phyloP scores from a whole-genome alignment of 2,329 filamentous ascomycete genomes.

The Phaeosphaeriaceae sp. region DNA sequence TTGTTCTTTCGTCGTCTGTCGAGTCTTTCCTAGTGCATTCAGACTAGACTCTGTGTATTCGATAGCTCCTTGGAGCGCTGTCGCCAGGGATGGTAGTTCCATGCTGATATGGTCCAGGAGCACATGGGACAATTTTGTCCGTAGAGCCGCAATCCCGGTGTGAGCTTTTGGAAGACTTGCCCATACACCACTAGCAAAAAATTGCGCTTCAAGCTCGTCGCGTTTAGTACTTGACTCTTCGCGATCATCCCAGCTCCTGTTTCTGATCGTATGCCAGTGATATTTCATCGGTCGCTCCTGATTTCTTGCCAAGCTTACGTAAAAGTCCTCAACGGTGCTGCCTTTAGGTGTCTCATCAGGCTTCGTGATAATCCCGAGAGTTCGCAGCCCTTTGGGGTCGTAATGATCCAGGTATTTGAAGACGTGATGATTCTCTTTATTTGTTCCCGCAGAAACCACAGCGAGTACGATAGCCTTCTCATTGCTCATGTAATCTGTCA shows the following conservation, averaged over 20 bases:
- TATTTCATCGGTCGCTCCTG: constrained; percentile 37
- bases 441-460: constrained; percentile 51
- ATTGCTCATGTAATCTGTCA: constrained; percentile 52
- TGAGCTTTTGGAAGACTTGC: constrained; percentile 20
- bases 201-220: constrained; percentile 32
- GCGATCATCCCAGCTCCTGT: constrained; percentile 34
- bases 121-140: constrained; percentile 35
- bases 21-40: constrained; percentile 24
- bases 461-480: constrained; percentile 57
- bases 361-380: constrained; percentile 56
- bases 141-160: constrained; percentile 41
- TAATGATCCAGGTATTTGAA: constrained; percentile 23
- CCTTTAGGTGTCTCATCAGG: constrained; percentile 45
- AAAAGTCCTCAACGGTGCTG: constrained; percentile 30
- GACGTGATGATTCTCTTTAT: constrained; percentile 31
- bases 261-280: constrained; percentile 51
- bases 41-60: constrained; percentile 17
- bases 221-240: constrained; percentile 26
- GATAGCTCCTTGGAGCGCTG: constrained; percentile 24
- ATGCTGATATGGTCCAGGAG: constrained; percentile 42
- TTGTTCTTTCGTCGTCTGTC: constrained; percentile 29
- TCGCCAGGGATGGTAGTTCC: constrained; percentile 33
- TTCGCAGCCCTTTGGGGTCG: constrained; percentile 47
- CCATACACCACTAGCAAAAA: constrained; percentile 32
- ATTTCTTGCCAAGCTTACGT: constrained; percentile 43